Percentiles rank a stretch among this genome's conserved stretches.
Conservation (phyloP, 345 rosid genomes). For the Lumnitzera littorea region DNA sequence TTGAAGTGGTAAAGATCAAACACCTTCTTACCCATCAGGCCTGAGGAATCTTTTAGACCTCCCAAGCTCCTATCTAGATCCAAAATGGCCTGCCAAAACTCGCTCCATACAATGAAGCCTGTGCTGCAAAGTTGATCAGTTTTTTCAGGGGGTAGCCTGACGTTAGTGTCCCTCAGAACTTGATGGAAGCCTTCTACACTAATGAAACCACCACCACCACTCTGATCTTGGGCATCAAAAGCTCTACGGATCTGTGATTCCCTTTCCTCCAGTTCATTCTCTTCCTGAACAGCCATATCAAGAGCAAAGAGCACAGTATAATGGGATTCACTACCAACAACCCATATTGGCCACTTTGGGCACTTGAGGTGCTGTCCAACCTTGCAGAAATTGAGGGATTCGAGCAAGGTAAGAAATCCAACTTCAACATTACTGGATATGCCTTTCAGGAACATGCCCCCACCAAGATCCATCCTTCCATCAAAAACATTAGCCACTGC, state of each 20-base stretch:
- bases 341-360: conserved; percentile 99
- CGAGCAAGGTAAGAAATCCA: conserved; percentile 92
- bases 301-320: conserved; percentile 93
- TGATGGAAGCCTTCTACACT: conserved; percentile 92
- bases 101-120: conserved; percentile 95
- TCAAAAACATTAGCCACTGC: conserved; percentile 97
- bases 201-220: conserved; percentile 99
- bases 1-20: conserved; percentile 95
- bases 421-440: conserved; percentile 75
- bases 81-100: conserved; percentile 88
- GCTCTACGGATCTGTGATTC: conserved; percentile 84
- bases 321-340: conserved; percentile 97
- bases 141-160: conserved; percentile 64
- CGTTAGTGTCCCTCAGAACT: conserved; percentile 53
- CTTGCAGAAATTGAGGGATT: conserved; percentile 91
- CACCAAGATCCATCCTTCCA: conserved; percentile 96
- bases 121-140: conserved; percentile 59
- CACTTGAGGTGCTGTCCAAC: conserved; percentile 89
- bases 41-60: conserved; percentile 85
- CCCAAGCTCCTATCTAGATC: conserved; percentile 72
- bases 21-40: conserved; percentile 92
- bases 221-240: conserved; percentile 90
- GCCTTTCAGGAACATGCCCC: conserved; percentile 91
- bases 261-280: conserved; percentile 90
- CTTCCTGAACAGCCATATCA: conserved; percentile 79